Base-by-base conservation (phyloP, 202 grass and related monocot species). In the Hordeum pubiflorum region DNA sequence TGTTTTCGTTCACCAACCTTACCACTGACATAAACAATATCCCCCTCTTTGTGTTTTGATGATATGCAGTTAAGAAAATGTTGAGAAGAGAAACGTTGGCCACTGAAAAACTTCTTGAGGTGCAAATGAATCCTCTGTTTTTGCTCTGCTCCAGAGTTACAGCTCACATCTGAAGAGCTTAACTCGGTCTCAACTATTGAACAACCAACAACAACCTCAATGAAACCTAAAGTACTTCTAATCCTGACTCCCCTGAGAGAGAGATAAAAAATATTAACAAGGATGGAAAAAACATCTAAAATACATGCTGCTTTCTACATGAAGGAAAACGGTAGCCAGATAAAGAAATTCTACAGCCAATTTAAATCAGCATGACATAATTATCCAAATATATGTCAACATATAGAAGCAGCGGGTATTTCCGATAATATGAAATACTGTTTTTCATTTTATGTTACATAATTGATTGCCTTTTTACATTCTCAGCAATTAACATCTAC, bases 21-120 rank as follows among this genome's bases (percentile, higher is more conserved):
- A 89, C 94, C 94, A 74, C 90, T 97, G 82, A 94, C 88, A 91
- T 92, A 87, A 72, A 92, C 89, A 73, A 82, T 79, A 89, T 91
- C 94, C 61, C 94, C 94, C 68, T 97, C 81, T 65, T 58, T 92
- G 82, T 97, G 88, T 54, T 91, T 92, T 63, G 90, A 94, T 70
- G 91, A 78, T 8, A 97, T 86, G 81, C 66, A 80, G 41, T 83
- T 85, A 80, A 97, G 89, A 91, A 92, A 86, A 87, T 48, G 41
- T 33, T 83, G 81, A 73, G 70, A 79, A 38, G 86, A 87, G 69
- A 91, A 94, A 36, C 92, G 79, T 68, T 26, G 83, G 62, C 89
- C 92, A 52, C 88, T 83, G 76, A 84, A 86, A 68, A 94, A 97
- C 62, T 80, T 88, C 89, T 92, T 92, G 74, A 97, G 70, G 76